Percentiles rank a stretch among this genome's conserved stretches.
These are phyloP conservation scores for Chlorella variabilis DNA, from an alignment of 163 green algal genomes.

Conservation along the genomic window DNA sequence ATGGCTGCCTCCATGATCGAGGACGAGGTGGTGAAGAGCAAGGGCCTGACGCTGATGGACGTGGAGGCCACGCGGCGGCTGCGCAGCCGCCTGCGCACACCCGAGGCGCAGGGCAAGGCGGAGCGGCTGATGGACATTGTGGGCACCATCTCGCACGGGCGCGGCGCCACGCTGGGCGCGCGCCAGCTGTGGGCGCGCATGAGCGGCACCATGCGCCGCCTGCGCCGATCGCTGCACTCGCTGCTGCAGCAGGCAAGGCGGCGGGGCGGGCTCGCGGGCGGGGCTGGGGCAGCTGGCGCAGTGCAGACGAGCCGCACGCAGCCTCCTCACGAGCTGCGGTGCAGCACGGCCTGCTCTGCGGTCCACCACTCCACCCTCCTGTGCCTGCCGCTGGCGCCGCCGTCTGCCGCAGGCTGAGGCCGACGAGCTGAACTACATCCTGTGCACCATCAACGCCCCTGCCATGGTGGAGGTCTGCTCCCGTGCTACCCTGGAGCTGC, in stretches of 20 bases:
- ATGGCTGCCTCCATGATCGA: conserved; percentile 55
- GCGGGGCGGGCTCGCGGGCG: not conserved
- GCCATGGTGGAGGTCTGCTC: conserved; percentile 55
- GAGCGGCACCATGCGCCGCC: conserved; percentile 39
- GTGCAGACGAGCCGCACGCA: no score
- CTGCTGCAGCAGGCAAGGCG: conserved; percentile 30
- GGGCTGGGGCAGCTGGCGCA: no score
- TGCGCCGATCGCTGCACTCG: conserved; percentile 41
- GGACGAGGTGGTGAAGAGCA: conserved; percentile 51
- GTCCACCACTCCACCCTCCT: not conserved
- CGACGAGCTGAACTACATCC: conserved; percentile 67
- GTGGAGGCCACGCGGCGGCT: no score
- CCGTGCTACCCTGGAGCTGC: conserved; percentile 46
- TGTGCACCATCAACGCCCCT: conserved; percentile 59
- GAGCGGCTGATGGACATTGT: conserved; percentile 62
- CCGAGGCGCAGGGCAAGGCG: conserved; percentile 61
- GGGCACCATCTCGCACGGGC: conserved; percentile 48
- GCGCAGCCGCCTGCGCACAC: conserved; percentile 45
- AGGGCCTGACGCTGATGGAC: not conserved
- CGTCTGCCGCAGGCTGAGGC: conserved; percentile 27
- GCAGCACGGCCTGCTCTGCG: no score
- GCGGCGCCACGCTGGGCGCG: conserved; percentile 55
- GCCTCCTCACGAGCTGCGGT: no score
- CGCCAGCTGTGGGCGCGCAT: conserved; percentile 49
- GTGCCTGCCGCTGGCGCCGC: no score